phyloP scores from a whole-genome alignment of 768 basidiomycete species.

The Russula abietina region DNA sequence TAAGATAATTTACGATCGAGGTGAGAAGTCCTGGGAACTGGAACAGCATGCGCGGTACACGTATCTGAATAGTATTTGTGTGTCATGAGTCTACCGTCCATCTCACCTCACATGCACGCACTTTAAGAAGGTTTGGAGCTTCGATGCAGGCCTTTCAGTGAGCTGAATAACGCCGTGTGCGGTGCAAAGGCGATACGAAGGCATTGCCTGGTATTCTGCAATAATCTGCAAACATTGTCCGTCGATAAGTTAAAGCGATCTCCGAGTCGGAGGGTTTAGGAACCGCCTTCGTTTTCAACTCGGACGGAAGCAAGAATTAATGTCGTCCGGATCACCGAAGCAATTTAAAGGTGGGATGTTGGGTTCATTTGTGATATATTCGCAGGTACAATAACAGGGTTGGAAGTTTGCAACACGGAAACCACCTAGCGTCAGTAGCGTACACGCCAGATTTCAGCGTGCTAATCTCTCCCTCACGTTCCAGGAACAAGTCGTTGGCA shows the following conservation, averaged over 20 bases:
- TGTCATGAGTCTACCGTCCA: background rate
- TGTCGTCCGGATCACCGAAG: slow-evolving; percentile 81
- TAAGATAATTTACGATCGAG: background rate
- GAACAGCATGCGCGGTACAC: background rate
- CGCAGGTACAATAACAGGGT: too few relatives aligned
- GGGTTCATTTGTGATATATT: slow-evolving; percentile 44
- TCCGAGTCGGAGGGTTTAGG: background rate
- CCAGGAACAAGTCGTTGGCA: slow-evolving; percentile 46
- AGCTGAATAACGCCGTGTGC: slow-evolving; percentile 63
- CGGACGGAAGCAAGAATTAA: slow-evolving; percentile 70
- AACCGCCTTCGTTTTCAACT: slow-evolving; percentile 58
- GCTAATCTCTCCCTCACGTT: slow-evolving; percentile 53
- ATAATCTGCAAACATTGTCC: slow-evolving; percentile 42
- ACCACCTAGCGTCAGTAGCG: slow-evolving; percentile 51
- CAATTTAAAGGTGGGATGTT: slow-evolving; percentile 70
- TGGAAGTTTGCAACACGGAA: slow-evolving; percentile 67
- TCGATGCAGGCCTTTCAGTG: slow-evolving; percentile 56
- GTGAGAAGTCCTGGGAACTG: too few relatives aligned
- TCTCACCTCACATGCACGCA: slow-evolving; percentile 32
- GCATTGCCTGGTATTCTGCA: slow-evolving; percentile 70
- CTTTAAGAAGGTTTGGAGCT: slow-evolving; percentile 39
- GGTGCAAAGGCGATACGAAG: slow-evolving; percentile 75
- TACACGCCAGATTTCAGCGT: slow-evolving; percentile 51
- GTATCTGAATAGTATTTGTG: background rate
- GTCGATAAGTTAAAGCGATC: background rate